These are phyloP conservation scores for Alternaria longipes DNA, from an alignment of 2,329 filamentous ascomycete genomes.

Conservation along the genomic window DNA sequence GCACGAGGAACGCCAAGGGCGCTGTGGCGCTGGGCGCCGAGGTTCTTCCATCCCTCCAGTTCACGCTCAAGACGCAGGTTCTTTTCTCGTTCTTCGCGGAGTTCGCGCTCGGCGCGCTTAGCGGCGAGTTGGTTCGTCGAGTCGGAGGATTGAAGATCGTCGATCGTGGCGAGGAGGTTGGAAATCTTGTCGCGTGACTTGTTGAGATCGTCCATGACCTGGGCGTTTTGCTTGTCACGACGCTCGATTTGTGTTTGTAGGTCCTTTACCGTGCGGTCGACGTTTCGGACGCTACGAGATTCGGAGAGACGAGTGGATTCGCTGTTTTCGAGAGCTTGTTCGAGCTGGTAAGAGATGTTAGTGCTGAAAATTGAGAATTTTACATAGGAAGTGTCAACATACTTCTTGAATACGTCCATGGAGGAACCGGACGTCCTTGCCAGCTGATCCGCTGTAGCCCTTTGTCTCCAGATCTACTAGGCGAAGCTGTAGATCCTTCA, in stretches of 20 bases:
- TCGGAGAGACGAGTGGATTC: slow-evolving; percentile 81
- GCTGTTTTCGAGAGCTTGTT: slow-evolving; percentile 84
- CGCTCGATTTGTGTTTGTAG: slow-evolving; percentile 91
- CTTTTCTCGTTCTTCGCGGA: slow-evolving; percentile 88
- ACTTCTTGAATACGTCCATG: slow-evolving; percentile 96
- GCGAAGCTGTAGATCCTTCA: slow-evolving; percentile 89
- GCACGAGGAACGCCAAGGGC: slow-evolving; percentile 45
- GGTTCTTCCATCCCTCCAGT: slow-evolving; percentile 79
- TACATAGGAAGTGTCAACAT: slow-evolving; percentile 50
- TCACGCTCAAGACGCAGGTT: slow-evolving; percentile 84
- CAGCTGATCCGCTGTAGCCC: slow-evolving; percentile 85
- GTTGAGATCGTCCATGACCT: slow-evolving; percentile 82
- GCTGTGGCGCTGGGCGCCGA: slow-evolving; percentile 68
- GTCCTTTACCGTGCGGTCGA: slow-evolving; percentile 93
- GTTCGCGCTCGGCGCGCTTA: slow-evolving; percentile 86
- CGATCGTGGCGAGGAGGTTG: slow-evolving; percentile 87
- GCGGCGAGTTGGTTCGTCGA: slow-evolving; percentile 81
- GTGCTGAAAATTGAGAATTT: slow-evolving; percentile 8
- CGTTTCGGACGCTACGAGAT: slow-evolving; percentile 86
- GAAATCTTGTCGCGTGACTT: slow-evolving; percentile 91
- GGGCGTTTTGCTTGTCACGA: slow-evolving; percentile 84
- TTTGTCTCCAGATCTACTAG: slow-evolving; percentile 96
- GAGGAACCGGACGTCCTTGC: slow-evolving; percentile 93
- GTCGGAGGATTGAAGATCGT: slow-evolving; percentile 90
- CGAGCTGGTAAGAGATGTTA: slow-evolving; percentile 68